Base-by-base conservation (phyloP, 495 filamentous ascomycete genomes). In the Melanomma pulvis-pyrius region DNA sequence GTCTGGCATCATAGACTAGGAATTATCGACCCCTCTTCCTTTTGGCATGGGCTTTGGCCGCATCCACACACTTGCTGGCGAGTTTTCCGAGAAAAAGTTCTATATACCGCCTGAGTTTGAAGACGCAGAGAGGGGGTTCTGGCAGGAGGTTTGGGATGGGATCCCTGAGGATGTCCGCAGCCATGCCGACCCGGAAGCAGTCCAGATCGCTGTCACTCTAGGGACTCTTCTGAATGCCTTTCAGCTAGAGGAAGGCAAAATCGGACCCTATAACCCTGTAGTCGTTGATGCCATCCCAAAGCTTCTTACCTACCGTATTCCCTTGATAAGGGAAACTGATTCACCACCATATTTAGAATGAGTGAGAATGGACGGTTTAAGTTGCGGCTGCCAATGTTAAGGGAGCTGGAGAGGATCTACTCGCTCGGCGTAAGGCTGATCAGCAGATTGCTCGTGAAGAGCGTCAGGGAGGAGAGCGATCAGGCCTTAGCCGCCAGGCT, bases 11-110 rank as follows among this genome's bases (percentile, higher is more conserved):
- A 63, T 78, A 30, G 75, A 77, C 67, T 75, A 73, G 75, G 72
- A 77, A 66, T 52, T 78, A 32, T 78, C 75, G 25, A 66, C 57
- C 19, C 75, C 75, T n/a, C 64, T 72, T 36, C 74, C 75, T 30
- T 75, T 78, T 59, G 75, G 76, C 36, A 70, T 71, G 36, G 70
- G 72, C 59, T 74, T 76, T 52, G 64, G 75, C 58, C 75, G 75
- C 52, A 71, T 78, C 29, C 73, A 78, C 55, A 61, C 46, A 30
- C 59, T 61, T 51, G 59, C 41, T 50, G 46, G 59, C 59, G 46
- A 75, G 63, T 73, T 71, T 47, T 72, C 68, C 2, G 68, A 66
- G 15, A 63, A 70, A 8, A 65, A 78, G 61, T 75, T 77, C 56
- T 70, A 70, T 48, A 74, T 75, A 72, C 70, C 70, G 22, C 67